These are phyloP conservation scores for Gossypium stocksii DNA, from an alignment of 345 rosid genomes.

Conservation along the genomic window DNA sequence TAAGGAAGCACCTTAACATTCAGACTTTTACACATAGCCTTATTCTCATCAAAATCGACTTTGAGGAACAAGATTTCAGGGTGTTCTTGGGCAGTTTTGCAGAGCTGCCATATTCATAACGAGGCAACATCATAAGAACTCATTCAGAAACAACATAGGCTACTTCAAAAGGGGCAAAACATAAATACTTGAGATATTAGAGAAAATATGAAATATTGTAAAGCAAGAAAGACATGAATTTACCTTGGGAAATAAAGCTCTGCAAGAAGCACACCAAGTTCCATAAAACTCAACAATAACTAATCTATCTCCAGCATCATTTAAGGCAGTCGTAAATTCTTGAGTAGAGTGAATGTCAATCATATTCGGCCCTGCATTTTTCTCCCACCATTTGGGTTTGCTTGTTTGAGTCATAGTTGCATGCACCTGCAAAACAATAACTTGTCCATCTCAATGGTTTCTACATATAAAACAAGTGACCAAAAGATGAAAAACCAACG, in stretches of 20 bases:
- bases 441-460: slow-evolving; percentile 3
- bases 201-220: not conserved
- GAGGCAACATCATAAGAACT: not conserved
- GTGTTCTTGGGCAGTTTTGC: slow-evolving; percentile 70
- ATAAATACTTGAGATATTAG: not conserved
- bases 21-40: slow-evolving; percentile 86
- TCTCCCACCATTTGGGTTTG: slow-evolving; percentile 96
- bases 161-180: not conserved
- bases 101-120: slow-evolving; percentile 48
- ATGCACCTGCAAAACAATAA: slow-evolving; percentile 41
- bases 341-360: slow-evolving; percentile 75
- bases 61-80: slow-evolving; percentile 74
- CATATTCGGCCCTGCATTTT: slow-evolving; percentile 81
- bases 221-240: not conserved
- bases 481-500: not conserved
- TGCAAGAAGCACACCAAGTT: slow-evolving; percentile 97
- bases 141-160: not conserved
- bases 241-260: slow-evolving; percentile 88
- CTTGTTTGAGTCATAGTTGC: slow-evolving; percentile 61
- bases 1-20: slow-evolving; percentile 83
- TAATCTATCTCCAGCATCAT: slow-evolving; percentile 71
- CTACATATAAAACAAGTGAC: not conserved
- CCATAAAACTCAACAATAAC: slow-evolving; percentile 93
- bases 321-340: slow-evolving; percentile 65
- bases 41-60: slow-evolving; percentile 88